Base-by-base conservation (phyloP, 805 yeast species). In the Maudiozyma pseudohumilis region DNA sequence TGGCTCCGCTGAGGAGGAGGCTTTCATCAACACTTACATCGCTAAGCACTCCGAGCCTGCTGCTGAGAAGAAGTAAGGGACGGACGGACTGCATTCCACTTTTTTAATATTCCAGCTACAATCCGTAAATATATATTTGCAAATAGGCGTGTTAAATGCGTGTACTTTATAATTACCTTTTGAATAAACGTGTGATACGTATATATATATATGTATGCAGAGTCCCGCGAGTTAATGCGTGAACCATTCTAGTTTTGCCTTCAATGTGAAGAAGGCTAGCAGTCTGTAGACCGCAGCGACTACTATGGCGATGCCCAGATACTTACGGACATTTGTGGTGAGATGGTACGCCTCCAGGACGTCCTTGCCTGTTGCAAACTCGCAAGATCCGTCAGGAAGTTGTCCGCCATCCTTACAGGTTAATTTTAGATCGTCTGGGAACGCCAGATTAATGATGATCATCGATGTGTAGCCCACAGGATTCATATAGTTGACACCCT, bases 1-100 rank as follows among this genome's bases (percentile, higher is more conserved):
- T 47, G 63, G 76, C 40, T 74, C 87, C 35, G 77, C 86, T 50
- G 96, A 86, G 56, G 96, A 88, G 69, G 94, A 84, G 63, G 77
- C 80, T 62, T 88, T 82, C 68, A 80, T 88, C 55, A 70, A 65
- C 60, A 82, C 77, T 53, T 87, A 75, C 70, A 68, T 77, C 64
- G 63, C 68, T 59, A 64, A 70, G 47, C 46, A 45, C 26, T 32
- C 30, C 16, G 21, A n/a, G n/a, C n/a, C n/a, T n/a, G n/a, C n/a
- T n/a, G n/a, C n/a, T n/a, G n/a, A n/a, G n/a, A n/a, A n/a, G n/a
- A n/a, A n/a, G n/a, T n/a, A n/a, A n/a, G n/a, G n/a, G n/a, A n/a
- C n/a, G n/a, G n/a, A n/a, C n/a, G n/a, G n/a, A n/a, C n/a, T n/a
- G n/a, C 12, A 13, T 29, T 29, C 32, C 32, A n/a, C n/a, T n/a